These are phyloP conservation scores for Penicillium cosmopolitanum DNA, from an alignment of 495 filamentous ascomycete genomes.

Conservation along the genomic window DNA sequence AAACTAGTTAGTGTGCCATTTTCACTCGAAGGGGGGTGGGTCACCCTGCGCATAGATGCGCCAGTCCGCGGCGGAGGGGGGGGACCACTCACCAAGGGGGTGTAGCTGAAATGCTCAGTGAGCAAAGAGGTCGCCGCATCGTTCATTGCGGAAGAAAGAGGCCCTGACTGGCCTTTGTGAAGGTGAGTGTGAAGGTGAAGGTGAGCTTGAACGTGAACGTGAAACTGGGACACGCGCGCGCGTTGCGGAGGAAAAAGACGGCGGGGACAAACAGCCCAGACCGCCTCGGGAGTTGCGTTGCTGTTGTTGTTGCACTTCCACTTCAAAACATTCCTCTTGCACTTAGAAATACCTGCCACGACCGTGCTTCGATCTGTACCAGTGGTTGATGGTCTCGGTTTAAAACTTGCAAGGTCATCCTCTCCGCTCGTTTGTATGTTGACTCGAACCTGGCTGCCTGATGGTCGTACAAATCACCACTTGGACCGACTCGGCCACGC, in stretches of 20 bases:
- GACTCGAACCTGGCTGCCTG: slow-evolving; percentile 2
- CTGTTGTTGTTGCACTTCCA: too few species aligned
- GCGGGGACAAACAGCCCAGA: slow-evolving; percentile 24
- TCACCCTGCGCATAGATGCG: slow-evolving; percentile 12
- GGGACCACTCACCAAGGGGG: slow-evolving; percentile 71
- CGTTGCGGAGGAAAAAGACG: slow-evolving; percentile 28
- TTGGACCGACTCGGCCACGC: not conserved
- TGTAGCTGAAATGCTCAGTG: slow-evolving; percentile 95
- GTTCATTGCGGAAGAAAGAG: slow-evolving; percentile 37
- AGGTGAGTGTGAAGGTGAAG: too few species aligned
- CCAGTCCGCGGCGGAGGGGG: slow-evolving; percentile 3
- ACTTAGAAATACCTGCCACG: not conserved
- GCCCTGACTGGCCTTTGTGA: not conserved
- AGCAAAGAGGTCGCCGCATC: slow-evolving; percentile 70
- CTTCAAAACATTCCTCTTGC: not conserved
- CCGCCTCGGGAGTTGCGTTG: slow-evolving; percentile 22
- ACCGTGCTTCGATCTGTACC: not conserved
- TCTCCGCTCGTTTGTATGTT: not conserved
- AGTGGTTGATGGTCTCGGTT: not conserved
- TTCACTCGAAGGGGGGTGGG: slow-evolving; percentile 13
- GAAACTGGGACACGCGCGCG: slow-evolving; percentile 5
- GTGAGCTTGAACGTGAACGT: not conserved
- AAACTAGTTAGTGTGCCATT: slow-evolving; percentile 28
- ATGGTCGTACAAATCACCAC: slow-evolving; percentile 11
- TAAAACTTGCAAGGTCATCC: not conserved